Evolutionary conservation across 2,329 filamentous ascomycete genomes (phyloP), one percentile per base, ranked within the genome.

Genomic region (Penicillium digitatum): DNA sequence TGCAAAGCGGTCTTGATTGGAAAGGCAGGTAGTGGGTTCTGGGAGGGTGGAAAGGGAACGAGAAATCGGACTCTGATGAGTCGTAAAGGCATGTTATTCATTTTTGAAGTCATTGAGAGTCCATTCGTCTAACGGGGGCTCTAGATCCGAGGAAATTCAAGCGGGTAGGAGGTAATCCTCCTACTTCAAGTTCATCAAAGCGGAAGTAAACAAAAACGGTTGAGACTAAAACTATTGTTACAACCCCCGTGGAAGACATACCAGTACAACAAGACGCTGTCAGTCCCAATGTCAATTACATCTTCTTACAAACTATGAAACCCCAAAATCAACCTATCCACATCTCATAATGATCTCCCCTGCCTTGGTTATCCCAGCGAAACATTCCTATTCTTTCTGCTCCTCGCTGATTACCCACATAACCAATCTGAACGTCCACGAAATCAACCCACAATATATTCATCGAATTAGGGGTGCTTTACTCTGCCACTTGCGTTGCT

Each of bases 41-140:
- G 90, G 90, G 90, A 95, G 76, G 90, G 90, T 11, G 90, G 90
- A 1, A 90, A 88, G 70, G 88, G 88, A 1, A 92, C 88, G n/a
- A 78, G 89, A 57, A 87, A 91, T 68, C 82, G 79, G 71, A 75
- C 74, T 31, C 75, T 80, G 65, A 92, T 92, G 89, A 88, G 84
- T 65, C 79, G 85, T 56, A 90, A 90, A 73, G 78, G 77, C 77
- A 69, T 40, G 68, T 16, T 9, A 18, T 48, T 27, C 14, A 14
- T 37, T n/a, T n/a, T 45, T 16, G 31, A 20, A 14, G 8, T 20
- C 43, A 32, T 22, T 22, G 2, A 9, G 24, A 5, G 55, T n/a
- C 9, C 46, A 4, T 24, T 44, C 24, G 9, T 40, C 56, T 66
- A 54, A 61, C 35, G 1, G 5, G 5, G 12, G 3, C 27, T 24